phyloP scores from a whole-genome alignment of 2,329 filamentous ascomycete species.

The Aspergillus bombycis region DNA sequence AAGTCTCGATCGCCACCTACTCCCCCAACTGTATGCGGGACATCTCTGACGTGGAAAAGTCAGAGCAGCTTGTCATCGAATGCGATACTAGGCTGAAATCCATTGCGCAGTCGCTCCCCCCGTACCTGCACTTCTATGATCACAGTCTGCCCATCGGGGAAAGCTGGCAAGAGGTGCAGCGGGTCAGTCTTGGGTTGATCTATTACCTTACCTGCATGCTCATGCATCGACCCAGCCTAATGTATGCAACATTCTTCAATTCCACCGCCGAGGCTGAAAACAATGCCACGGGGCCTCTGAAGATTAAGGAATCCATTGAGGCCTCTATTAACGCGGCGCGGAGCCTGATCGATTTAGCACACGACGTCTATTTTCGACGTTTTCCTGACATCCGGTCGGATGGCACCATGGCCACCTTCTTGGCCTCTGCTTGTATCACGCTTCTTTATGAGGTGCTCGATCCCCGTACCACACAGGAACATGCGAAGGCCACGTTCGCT shows the following conservation, averaged over 20 bases:
- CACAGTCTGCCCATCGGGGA: neutral
- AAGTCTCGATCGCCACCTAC: neutral
- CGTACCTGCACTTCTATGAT: neutral
- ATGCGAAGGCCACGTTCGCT: neutral
- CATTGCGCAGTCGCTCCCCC: neutral
- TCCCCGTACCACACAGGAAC: neutral
- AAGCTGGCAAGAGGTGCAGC: constrained; percentile 2
- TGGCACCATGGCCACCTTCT: neutral
- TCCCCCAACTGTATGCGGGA: neutral
- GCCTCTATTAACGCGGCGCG: neutral
- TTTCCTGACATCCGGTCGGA: neutral
- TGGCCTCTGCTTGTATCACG: neutral
- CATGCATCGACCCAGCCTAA: neutral
- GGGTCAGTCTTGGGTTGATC: neutral
- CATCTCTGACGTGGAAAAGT: neutral
- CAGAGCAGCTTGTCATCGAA: neutral
- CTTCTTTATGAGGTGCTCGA: neutral
- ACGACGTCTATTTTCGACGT: neutral
- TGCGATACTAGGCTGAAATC: neutral
- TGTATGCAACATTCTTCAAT: neutral
- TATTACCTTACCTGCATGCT: neutral
- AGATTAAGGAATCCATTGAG: neutral
- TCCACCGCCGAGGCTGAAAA: neutral
- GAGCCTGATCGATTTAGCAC: neutral
- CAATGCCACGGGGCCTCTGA: neutral